Base-by-base conservation (phyloP, 2,329 filamentous ascomycete species). In the Nemania sp. region DNA sequence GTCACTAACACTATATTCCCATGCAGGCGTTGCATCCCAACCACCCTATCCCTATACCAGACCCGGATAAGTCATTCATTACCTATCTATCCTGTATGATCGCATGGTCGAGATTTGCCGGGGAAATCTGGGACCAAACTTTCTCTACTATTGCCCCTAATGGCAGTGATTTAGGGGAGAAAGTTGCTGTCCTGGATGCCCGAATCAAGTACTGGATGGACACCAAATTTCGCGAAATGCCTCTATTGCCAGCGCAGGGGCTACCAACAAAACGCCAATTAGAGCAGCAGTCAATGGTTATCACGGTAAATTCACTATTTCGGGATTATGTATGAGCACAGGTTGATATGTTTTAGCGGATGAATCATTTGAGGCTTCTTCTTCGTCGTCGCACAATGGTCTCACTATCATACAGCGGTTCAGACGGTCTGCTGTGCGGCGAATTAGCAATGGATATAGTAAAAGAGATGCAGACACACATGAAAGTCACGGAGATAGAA, bases 361-460 rank as follows among this genome's bases (percentile, higher is more conserved):
- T 43, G 38, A 43, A 43, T 43, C 38, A 43, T 43, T 43, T 43
- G 38, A 43, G 38, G 5, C 38, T 43, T n/a, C 38, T 43, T 8
- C 38, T 43, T 43, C 38, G 38, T n/a, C 38, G 38, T 43, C 38
- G 38, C 38, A 43, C 38, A 13, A 43, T 43, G 38, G 38, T 43
- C 38, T 43, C 38, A 13, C 18, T 43, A 43, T 43, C 38, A 43
- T 43, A 43, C 11, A 43, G 38, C 18, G 5, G 38, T 43, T 43
- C 38, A 13, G 38, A 43, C 38, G 38, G 38, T 43, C 38, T 11
- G 18, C 18, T 43, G 18, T 43, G 38, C 38, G 38, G 38, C 38
- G 38, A 43, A 43, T 43, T 43, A 43, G 38, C 38, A n/a, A 43
- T 43, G 18, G 18, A 43, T 43, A 43, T 43, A 43, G 38, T 43